Evolutionary conservation across 1,139 yeast genomes (phyloP), one percentile per base, ranked within the genome.

Genomic region (Yamadazyma triangularis): DNA sequence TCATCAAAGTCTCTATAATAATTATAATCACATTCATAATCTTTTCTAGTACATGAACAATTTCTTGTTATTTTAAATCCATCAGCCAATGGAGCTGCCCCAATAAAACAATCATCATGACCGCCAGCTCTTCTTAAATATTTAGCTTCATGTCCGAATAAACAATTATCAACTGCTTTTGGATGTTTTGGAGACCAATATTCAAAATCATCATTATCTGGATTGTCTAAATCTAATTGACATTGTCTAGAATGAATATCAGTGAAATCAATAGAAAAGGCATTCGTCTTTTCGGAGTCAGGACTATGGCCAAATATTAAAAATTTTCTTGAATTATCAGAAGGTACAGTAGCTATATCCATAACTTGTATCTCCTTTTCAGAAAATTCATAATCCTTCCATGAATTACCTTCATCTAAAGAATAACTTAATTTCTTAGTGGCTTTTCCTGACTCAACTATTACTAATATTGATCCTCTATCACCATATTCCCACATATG

Each of bases 401-500:
- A 91, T 1, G 79, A 64, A 5, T 64, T 60, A 23, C 98, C 99
- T 44, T 81, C 84, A 56, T 91, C 91, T 16, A 79, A 54, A 0
- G 96, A 83, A 47, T 79, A 89, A 2, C 60, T 47, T 2, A 91
- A 39, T 0, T 60, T 55, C 39, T 86, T 68, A 0, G 96, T 81
- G 9, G 20, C 6, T 18, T 64, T 61, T 4, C 72, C 75, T 7
- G 54, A 61, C 14, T 75, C 75, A 4, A 83, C 91, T 30, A 89
- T 56, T 1, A 84, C 87, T 36, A 91, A 60, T 25, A 93, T 72
- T 1, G 95, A 79, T 6, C 99, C 98, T 44, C 88, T 82, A 53
- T 93, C 98, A 37, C 97, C 98, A 56, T 70, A 91, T 54, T 89
- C 97, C 97, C 97, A 93, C 76, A 83, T 83, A 48, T 73, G 73